Percentiles rank a stretch among this genome's conserved stretches.
phyloP scores from a whole-genome alignment of 1,284 basidiomycete species.

The Moesziomyces globuligerus region DNA sequence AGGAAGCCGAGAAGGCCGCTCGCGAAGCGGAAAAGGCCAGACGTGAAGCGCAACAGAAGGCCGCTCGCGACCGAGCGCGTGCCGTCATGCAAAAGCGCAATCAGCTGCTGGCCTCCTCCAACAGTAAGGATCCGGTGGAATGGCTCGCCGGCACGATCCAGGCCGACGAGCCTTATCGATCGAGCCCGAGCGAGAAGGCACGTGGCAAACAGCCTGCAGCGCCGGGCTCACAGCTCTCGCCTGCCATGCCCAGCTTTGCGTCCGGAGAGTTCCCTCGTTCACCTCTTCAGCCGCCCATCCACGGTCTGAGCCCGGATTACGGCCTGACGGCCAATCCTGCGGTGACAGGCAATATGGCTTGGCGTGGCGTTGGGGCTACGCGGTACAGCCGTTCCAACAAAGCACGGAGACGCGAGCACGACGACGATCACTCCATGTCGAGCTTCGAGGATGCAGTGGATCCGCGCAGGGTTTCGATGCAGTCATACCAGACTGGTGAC shows the following conservation, averaged over 20 bases:
- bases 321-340: slow-evolving; percentile 27
- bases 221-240: slow-evolving; percentile 41
- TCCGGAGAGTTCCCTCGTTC: slow-evolving; percentile 45
- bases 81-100: slow-evolving; percentile 91
- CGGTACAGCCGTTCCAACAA: slow-evolving; percentile 39
- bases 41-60: slow-evolving; percentile 79
- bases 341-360: slow-evolving; percentile 41
- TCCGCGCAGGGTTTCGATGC: slow-evolving; percentile 55
- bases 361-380: slow-evolving; percentile 41
- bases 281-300: slow-evolving; percentile 30
- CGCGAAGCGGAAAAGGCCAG: slow-evolving; percentile 86
- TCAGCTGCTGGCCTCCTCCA: slow-evolving; percentile 55
- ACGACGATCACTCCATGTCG: slow-evolving; percentile 55
- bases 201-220: slow-evolving; percentile 56
- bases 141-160: slow-evolving; percentile 51
- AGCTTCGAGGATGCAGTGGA: slow-evolving; percentile 52
- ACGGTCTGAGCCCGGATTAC: slow-evolving; percentile 36
- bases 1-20: slow-evolving; percentile 84
- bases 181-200: slow-evolving; percentile 52
- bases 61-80: slow-evolving; percentile 81
- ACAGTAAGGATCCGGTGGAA: slow-evolving; percentile 59
- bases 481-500: slow-evolving; percentile 58
- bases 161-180: slow-evolving; percentile 29
- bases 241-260: slow-evolving; percentile 38
- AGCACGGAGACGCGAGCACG: slow-evolving; percentile 43